Percentiles rank a stretch among this genome's conserved stretches.
Evolutionary conservation across 1,139 yeast species (phyloP).

Genomic region (Saccharomyces hybrid): DNA sequence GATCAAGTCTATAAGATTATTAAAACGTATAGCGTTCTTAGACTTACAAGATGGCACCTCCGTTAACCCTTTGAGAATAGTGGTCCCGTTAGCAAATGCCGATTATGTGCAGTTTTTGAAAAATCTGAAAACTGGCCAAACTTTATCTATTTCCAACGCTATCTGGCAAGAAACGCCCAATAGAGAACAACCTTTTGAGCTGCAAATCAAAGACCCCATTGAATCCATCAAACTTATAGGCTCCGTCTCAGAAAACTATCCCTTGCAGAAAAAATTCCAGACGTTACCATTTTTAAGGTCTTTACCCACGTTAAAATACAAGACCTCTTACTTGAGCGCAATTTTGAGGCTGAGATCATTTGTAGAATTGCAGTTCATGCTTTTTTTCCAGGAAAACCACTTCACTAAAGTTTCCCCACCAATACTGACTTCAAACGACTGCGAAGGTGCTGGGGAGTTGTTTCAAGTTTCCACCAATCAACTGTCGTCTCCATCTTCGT

Average conservation of each 20-base stretch:
- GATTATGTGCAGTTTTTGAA: conserved; percentile 15
- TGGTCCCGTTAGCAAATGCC: conserved; percentile 36
- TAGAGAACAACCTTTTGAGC: conserved; percentile 39
- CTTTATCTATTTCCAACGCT: conserved; percentile 30
- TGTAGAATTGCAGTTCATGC: conserved; percentile 46
- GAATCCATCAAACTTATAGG: conserved; percentile 41
- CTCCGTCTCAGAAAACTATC: conserved; percentile 54
- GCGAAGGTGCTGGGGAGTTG: conserved; percentile 97
- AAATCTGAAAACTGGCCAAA: conserved; percentile 37
- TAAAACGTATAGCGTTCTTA: conserved; percentile 72
- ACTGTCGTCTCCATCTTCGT: conserved; percentile 23
- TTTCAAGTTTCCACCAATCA: conserved; percentile 37
- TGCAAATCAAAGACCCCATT: conserved; percentile 32
- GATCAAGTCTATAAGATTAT: conserved; percentile 60
- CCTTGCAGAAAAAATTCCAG: conserved; percentile 75
- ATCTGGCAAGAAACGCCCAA: conserved; percentile 25
- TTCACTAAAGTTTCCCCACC: conserved; percentile 82
- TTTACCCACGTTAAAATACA: conserved; percentile 71
- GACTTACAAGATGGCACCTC: conserved; percentile 75
- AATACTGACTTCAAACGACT: conserved; percentile 76
- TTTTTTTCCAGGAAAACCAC: conserved; percentile 45
- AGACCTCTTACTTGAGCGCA: conserved; percentile 57
- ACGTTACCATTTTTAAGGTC: conserved; percentile 50
- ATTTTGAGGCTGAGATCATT: conserved; percentile 65
- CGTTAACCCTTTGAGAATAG: conserved; percentile 49